phyloP scores from a whole-genome alignment of 78 protist genomes.

The Guillardia theta region DNA sequence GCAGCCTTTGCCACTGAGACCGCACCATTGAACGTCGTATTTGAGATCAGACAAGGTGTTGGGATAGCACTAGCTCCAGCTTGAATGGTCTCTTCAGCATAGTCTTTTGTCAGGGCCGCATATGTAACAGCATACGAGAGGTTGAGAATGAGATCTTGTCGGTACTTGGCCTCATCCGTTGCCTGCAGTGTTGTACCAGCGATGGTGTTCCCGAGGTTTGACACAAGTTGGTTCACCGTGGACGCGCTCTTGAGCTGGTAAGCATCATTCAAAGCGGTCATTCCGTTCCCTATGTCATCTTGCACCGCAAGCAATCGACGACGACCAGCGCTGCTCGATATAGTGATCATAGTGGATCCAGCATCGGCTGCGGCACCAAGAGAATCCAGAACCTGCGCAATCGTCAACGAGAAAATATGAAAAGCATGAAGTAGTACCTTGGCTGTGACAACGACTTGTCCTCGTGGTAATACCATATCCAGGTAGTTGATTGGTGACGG shows the following conservation, averaged over 20 bases:
- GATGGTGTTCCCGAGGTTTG: not conserved
- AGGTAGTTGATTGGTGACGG: not conserved
- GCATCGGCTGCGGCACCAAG: not conserved
- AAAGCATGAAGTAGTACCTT: too few species aligned
- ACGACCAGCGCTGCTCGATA: not conserved
- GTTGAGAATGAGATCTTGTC: not conserved
- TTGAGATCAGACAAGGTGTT: too few species aligned
- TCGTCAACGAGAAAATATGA: not conserved
- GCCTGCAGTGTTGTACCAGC: not conserved
- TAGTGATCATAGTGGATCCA: not conserved
- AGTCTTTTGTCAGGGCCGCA: not conserved
- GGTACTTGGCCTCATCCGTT: not conserved
- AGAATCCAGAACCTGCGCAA: not conserved
- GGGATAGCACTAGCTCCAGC: too few species aligned
- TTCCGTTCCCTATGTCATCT: not conserved
- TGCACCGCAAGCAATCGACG: not conserved
- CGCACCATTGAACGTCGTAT: too few species aligned
- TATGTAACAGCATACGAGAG: not conserved
- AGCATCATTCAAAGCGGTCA: not conserved
- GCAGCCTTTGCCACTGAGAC: too few species aligned
- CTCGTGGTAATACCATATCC: not conserved
- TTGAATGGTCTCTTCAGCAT: too few species aligned
- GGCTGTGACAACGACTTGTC: too few species aligned
- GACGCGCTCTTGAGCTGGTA: not conserved
- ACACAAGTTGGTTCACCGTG: not conserved